Evolutionary conservation across 1,284 basidiomycete species (phyloP), one percentile per base, ranked within the genome.

Genomic region (Ceratobasidium sp.): DNA sequence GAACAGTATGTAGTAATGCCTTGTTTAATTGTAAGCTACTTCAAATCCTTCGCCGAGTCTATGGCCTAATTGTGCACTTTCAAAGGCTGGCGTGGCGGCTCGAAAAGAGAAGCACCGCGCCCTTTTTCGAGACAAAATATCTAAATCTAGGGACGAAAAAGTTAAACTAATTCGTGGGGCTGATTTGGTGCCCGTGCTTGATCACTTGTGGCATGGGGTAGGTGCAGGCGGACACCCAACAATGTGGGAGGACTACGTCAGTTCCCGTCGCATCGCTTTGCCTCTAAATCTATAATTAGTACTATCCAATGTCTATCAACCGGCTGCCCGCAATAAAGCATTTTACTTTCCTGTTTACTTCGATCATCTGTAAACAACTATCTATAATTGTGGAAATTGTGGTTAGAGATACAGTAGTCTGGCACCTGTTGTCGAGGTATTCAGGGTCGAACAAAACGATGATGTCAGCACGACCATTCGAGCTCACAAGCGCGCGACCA

Each of bases 21-120:
- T 6, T 50, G 61, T 50, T 26, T 75, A n/a, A 54, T 75, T 26
- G 70, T 62, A 52, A 10, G 70, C 64, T n/a, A 12, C 52, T 17
- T 12, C 26, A 40, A 12, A 4, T 40, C n/a, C 61, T 64, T 40
- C 7, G 6, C 33, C 40, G 15, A 42, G 1, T 1, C 9, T 0
- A 2, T 7, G 40, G 42, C n/a, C 23, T 48, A 17, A 66, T 23
- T 26, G 6, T 38, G 20, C 46, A 20, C 28, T 10, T 12, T 10
- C 17, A 3, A 23, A 75, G 73, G 73, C 73, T 23, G 73, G 73
- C 9, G 73, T 26, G 17, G 73, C 40, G 48, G 73, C 59, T 50
- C 73, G 38, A 40, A 48, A 56, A 26, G 73, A 75, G 56, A 75
- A 66, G 42, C 73, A 66, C 13, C 73, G 73, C 28, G 62, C 61